phyloP scores from a whole-genome alignment of 2,329 filamentous ascomycete species.

The Sporothrix brasiliensis region DNA sequence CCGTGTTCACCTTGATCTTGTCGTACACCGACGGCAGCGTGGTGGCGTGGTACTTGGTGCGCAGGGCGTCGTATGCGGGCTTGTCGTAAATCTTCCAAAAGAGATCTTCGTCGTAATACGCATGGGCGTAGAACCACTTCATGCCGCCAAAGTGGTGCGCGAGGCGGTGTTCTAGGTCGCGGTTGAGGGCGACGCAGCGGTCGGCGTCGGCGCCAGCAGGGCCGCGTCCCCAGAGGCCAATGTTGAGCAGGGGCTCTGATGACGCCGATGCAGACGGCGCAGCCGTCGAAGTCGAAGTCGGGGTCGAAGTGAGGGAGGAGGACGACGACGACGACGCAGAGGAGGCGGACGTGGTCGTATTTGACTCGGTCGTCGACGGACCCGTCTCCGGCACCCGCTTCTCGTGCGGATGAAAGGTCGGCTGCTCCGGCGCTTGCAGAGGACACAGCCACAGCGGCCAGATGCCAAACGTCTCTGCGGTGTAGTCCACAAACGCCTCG shows the following conservation, averaged over 20 bases:
- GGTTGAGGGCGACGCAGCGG: constrained; percentile 70
- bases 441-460: constrained; percentile 66
- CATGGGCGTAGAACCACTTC: constrained; percentile 88
- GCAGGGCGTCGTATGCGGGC: constrained; percentile 59
- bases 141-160: constrained; percentile 66
- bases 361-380: background rate
- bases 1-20: constrained; percentile 57
- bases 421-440: constrained; percentile 51
- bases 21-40: constrained; percentile 69
- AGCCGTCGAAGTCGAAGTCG: background rate
- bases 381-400: background rate
- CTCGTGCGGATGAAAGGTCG: constrained; percentile 61
- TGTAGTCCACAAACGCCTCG: constrained; percentile 60
- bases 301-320: background rate
- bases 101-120: constrained; percentile 74
- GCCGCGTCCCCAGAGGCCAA: constrained; percentile 80
- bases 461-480: constrained; percentile 53
- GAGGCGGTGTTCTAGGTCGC: constrained; percentile 70
- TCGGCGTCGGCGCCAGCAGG: constrained; percentile 48
- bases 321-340: background rate
- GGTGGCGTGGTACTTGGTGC: constrained; percentile 64
- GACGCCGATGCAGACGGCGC: background rate
- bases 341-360: background rate
- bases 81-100: constrained; percentile 69
- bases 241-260: constrained; percentile 55